Evolutionary conservation across 192 early-diverging fungal genomes (phyloP).

Genomic region (Coemansia sp.): DNA sequence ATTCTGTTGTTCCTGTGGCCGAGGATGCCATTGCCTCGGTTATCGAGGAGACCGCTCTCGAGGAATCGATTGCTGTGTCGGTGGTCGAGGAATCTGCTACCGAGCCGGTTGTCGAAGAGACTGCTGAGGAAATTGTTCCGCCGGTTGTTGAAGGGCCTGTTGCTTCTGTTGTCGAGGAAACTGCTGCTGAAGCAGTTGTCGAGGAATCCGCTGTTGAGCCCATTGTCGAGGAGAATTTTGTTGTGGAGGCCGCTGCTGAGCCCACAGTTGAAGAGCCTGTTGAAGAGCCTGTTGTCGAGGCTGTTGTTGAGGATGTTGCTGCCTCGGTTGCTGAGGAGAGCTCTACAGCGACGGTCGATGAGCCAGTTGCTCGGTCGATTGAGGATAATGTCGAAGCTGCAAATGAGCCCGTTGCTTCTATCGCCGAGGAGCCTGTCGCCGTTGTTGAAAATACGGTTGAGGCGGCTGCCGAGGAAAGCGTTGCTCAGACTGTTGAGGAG

Average conservation of each 20-base stretch:
- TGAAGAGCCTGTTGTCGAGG: not conserved
- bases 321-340: not conserved
- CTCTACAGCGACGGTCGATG: not conserved
- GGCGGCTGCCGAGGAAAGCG: too few species aligned
- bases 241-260: not conserved
- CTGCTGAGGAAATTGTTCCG: not conserved
- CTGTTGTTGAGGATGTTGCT: constrained; percentile 7
- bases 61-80: not conserved
- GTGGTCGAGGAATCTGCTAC: not conserved
- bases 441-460: not conserved
- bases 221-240: too few species aligned
- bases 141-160: not conserved
- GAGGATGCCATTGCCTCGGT: not conserved
- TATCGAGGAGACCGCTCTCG: not conserved
- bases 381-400: too few species aligned
- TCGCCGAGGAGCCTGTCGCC: not conserved
- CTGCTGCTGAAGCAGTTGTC: not conserved
- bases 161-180: not conserved
- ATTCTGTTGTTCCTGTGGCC: too few species aligned
- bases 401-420: too few species aligned
- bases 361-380: too few species aligned
- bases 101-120: not conserved
- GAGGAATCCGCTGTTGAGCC: not conserved
- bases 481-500: too few species aligned
- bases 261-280: too few species aligned